Percentiles rank a stretch among this genome's conserved stretches.
Evolutionary conservation across 495 filamentous ascomycete species (phyloP).

Genomic region (Alectoria sarmentosa): DNA sequence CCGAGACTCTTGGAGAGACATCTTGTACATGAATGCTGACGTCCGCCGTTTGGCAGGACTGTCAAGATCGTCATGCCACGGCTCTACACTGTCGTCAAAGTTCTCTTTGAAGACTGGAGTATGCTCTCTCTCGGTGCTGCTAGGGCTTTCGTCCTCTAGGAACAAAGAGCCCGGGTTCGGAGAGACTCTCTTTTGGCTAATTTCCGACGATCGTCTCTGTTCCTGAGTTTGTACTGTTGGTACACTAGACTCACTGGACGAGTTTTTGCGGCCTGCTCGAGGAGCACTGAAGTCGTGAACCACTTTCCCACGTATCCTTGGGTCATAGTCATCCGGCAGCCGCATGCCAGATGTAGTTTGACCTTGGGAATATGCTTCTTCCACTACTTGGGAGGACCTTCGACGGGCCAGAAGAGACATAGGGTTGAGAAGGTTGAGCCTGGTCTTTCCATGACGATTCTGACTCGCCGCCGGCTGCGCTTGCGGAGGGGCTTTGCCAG

Average conservation of each 20-base stretch:
- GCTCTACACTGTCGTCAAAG: constrained; percentile 54
- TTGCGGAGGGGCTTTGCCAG: constrained; percentile 8
- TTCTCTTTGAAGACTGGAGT: constrained; percentile 62
- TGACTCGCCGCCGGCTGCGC: constrained; percentile 10
- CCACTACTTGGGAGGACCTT: constrained; percentile 47
- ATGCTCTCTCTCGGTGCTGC: constrained; percentile 38
- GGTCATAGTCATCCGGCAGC: constrained; percentile 73
- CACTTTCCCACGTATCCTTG: constrained; percentile 72
- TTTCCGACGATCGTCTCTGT: constrained; percentile 1
- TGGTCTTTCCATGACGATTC: constrained; percentile 43
- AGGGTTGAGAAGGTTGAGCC: constrained; percentile 62
- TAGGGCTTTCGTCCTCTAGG: constrained; percentile 20
- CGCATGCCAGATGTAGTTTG: constrained; percentile 43
- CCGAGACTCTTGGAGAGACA: constrained; percentile 36
- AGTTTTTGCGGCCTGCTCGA: constrained; percentile 51
- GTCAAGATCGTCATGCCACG: constrained; percentile 39
- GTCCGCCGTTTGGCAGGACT: constrained; percentile 39
- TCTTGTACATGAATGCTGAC: constrained; percentile 36
- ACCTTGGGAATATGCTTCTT: constrained; percentile 42
- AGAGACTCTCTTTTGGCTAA: constrained; percentile 13
- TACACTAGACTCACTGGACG: constrained; percentile 22
- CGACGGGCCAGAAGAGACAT: constrained; percentile 55
- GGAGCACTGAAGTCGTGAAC: constrained; percentile 91
- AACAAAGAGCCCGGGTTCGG: constrained; percentile 12
- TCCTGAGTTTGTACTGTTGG: constrained; percentile 13